Conservation (phyloP, 345 rosid species). For the Hibiscus syriacus region DNA sequence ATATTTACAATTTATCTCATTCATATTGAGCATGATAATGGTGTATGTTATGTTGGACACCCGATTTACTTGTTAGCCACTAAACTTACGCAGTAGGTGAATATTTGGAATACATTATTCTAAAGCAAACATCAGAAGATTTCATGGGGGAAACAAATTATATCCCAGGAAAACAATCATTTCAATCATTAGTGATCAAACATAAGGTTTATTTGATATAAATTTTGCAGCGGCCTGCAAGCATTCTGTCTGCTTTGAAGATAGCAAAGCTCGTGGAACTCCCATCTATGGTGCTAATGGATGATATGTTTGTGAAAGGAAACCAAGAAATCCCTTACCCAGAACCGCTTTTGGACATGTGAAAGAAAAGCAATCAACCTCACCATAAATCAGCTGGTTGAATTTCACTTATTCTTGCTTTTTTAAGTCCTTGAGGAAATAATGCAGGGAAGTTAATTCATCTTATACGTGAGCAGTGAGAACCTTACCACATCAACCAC, state of each 20-base stretch:
- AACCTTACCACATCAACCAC: constrained; percentile 30
- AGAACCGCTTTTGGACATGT: constrained; percentile 50
- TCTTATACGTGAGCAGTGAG: constrained; percentile 38
- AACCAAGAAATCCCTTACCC: constrained; percentile 47
- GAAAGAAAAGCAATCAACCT: constrained; percentile 50
- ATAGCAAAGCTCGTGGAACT: constrained; percentile 50
- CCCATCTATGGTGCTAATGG: constrained; percentile 52
- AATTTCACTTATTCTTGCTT: constrained; percentile 15
- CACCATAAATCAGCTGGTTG: constrained; percentile 50
- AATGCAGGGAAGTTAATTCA: constrained; percentile 9
- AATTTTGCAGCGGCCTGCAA: constrained; percentile 30
- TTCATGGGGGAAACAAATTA: neutral
- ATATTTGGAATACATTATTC: neutral
- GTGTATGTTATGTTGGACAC: neutral
- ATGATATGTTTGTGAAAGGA: constrained; percentile 26
- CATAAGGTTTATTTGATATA: neutral
- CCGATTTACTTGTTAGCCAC: neutral
- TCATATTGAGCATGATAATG: neutral
- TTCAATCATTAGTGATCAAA: neutral
- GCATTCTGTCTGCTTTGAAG: constrained; percentile 33
- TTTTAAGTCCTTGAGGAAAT: constrained; percentile 7
- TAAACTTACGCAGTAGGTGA: neutral
- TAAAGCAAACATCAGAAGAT: neutral
- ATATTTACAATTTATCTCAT: neutral
- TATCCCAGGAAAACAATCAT: neutral